Conservation (phyloP, 2,329 filamentous ascomycete genomes). For the Clarireedia hainanense region DNA sequence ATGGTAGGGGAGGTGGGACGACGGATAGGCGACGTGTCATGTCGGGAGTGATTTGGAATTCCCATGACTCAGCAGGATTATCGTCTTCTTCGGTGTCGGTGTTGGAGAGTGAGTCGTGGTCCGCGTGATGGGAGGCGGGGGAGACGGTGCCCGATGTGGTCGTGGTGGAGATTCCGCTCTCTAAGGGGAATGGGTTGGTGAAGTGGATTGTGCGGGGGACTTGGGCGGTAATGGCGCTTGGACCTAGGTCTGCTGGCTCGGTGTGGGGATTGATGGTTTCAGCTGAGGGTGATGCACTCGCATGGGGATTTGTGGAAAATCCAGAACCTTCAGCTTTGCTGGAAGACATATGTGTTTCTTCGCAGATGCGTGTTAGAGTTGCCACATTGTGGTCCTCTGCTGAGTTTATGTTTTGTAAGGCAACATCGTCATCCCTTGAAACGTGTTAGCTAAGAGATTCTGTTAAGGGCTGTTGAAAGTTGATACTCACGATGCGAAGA, state of each 20-base stretch:
- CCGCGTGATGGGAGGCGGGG: constrained; percentile 12
- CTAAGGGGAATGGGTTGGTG: neutral
- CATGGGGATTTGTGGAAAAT: neutral
- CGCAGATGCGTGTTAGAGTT: neutral
- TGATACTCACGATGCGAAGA: neutral
- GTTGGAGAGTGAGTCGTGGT: constrained; percentile 15
- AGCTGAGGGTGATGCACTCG: neutral
- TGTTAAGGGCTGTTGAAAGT: neutral
- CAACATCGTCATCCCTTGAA: neutral
- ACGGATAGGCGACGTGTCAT: constrained; percentile 6
- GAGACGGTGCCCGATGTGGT: neutral
- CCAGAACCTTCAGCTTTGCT: neutral
- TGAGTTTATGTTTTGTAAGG: neutral
- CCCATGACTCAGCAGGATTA: neutral
- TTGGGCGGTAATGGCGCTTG: neutral
- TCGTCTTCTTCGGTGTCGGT: constrained; percentile 19
- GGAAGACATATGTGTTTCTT: neutral
- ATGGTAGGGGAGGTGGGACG: constrained; percentile 8
- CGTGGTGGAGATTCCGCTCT: neutral
- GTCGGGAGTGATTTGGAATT: constrained; percentile 6
- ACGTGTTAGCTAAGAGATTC: neutral
- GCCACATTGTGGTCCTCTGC: neutral
- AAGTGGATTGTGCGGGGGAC: neutral
- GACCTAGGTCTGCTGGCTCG: neutral
- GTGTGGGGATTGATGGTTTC: neutral